Percentiles rank a stretch among this genome's conserved stretches.
phyloP scores from a whole-genome alignment of 2,329 filamentous ascomycete genomes.

The Cercospora janseana region DNA sequence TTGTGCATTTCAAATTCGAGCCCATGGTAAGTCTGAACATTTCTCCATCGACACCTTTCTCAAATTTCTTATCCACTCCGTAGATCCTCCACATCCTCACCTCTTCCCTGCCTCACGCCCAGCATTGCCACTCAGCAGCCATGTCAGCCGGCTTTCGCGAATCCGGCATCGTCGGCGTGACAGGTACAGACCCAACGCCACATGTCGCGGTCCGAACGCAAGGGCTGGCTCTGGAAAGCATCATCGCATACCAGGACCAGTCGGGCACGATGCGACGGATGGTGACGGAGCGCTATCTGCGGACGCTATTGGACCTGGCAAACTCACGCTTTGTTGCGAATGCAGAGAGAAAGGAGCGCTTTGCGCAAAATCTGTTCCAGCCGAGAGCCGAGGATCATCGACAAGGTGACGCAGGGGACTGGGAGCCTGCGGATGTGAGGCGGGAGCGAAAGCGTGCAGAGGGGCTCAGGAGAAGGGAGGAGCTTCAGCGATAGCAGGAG shows the following conservation, averaged over 20 bases:
- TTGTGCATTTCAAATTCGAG: constrained; percentile 87
- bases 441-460: constrained; percentile 44
- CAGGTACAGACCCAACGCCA: constrained; percentile 49
- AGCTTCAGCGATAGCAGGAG: constrained; percentile 6
- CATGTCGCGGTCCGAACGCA: constrained; percentile 84
- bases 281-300: constrained; percentile 67
- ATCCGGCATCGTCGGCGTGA: constrained; percentile 62
- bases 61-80: neutral
- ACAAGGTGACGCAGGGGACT: constrained; percentile 36
- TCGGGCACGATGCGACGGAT: constrained; percentile 49
- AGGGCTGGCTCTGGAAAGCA: constrained; percentile 75
- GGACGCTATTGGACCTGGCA: constrained; percentile 64
- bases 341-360: constrained; percentile 63
- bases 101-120: constrained; percentile 70
- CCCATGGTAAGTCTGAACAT: constrained; percentile 68
- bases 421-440: constrained; percentile 43
- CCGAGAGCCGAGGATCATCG: constrained; percentile 25
- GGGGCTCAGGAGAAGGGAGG: constrained; percentile 46
- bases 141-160: constrained; percentile 84
- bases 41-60: neutral
- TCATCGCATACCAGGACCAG: constrained; percentile 61
- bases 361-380: constrained; percentile 53
- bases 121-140: constrained; percentile 71
- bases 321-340: constrained; percentile 75
- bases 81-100: constrained; percentile 88